Percentiles rank a stretch among this genome's conserved stretches.
These are phyloP conservation scores for Diaporthe destruens DNA, from an alignment of 2,329 filamentous ascomycete genomes.

Conservation along the genomic window DNA sequence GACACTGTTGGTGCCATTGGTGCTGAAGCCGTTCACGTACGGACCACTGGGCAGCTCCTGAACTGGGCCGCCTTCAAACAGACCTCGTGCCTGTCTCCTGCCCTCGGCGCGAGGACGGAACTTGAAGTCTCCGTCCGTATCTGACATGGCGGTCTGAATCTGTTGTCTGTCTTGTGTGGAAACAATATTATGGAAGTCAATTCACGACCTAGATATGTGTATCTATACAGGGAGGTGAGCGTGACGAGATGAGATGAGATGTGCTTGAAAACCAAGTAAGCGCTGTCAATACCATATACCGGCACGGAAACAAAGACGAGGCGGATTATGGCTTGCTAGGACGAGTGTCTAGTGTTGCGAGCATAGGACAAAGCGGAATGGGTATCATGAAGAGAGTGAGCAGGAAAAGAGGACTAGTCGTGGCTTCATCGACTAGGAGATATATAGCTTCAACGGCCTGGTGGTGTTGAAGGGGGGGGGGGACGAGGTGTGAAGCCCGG, in stretches of 20 bases:
- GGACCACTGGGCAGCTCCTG: conserved; percentile 15
- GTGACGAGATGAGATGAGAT: not conserved
- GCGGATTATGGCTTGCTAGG: conserved; percentile 5
- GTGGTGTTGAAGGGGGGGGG: not conserved
- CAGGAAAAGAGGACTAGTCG: conserved; percentile 7
- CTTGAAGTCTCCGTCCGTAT: not conserved
- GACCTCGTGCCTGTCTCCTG: not conserved
- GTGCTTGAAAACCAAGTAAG: not conserved
- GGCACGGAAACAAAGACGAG: conserved; percentile 8
- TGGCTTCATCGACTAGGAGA: conserved; percentile 31
- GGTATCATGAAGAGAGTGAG: conserved; percentile 31
- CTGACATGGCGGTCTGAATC: conserved; percentile 9
- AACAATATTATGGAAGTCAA: not conserved
- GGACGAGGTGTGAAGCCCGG: conserved; percentile 6
- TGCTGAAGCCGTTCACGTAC: conserved; percentile 36
- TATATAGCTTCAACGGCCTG: conserved; percentile 24
- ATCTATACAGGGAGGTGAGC: not conserved
- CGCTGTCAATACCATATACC: conserved; percentile 8
- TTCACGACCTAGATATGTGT: not conserved
- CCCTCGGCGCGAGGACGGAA: not conserved
- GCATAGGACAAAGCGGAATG: conserved; percentile 6
- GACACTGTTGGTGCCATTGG: conserved; percentile 36
- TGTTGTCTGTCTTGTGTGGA: not conserved
- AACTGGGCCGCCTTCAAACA: conserved; percentile 37
- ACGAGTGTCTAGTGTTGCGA: not conserved